A percentile compares a stretch with the other conserved stretches of the same genome.
Conservation (phyloP, 2,329 filamentous ascomycete species). For the Monilinia fructicola region DNA sequence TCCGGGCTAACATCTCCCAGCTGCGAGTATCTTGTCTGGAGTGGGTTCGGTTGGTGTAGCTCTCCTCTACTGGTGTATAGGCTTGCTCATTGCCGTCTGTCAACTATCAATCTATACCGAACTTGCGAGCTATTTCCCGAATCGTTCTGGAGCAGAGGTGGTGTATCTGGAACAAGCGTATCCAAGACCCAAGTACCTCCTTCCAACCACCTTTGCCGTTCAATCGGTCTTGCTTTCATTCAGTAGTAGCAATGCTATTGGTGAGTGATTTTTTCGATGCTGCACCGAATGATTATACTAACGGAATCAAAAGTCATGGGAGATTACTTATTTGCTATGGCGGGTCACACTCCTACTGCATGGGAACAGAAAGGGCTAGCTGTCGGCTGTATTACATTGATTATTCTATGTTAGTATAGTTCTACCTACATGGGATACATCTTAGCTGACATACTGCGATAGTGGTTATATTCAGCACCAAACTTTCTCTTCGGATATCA, state of each 20-base stretch:
- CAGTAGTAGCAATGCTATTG: slow-evolving; percentile 63
- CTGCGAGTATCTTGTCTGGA: slow-evolving; percentile 56
- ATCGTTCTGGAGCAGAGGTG: slow-evolving; percentile 63
- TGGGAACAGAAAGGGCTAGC: slow-evolving; percentile 70
- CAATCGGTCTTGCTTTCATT: slow-evolving; percentile 64
- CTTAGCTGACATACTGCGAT: not conserved
- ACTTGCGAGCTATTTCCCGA: slow-evolving; percentile 64
- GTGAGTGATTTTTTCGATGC: slow-evolving; percentile 24
- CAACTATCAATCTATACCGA: slow-evolving; percentile 63
- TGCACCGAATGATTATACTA: not conserved
- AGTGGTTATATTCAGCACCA: slow-evolving; percentile 55
- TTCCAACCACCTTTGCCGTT: slow-evolving; percentile 64
- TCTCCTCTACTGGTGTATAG: slow-evolving; percentile 64
- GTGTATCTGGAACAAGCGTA: slow-evolving; percentile 69
- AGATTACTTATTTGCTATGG: slow-evolving; percentile 61
- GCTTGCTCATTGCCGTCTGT: slow-evolving; percentile 56
- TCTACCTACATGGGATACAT: not conserved
- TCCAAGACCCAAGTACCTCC: slow-evolving; percentile 61
- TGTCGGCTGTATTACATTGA: slow-evolving; percentile 46
- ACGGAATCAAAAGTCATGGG: slow-evolving; percentile 50
- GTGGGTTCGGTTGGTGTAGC: slow-evolving; percentile 62
- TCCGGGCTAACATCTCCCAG: slow-evolving; percentile 41
- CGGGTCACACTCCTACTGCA: slow-evolving; percentile 49
- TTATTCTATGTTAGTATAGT: slow-evolving; percentile 48
- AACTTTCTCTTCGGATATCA: slow-evolving; percentile 54